Percentiles rank a stretch among this genome's conserved stretches.
Evolutionary conservation across 768 basidiomycete species (phyloP).

Genomic region (Trametes sanguinea): DNA sequence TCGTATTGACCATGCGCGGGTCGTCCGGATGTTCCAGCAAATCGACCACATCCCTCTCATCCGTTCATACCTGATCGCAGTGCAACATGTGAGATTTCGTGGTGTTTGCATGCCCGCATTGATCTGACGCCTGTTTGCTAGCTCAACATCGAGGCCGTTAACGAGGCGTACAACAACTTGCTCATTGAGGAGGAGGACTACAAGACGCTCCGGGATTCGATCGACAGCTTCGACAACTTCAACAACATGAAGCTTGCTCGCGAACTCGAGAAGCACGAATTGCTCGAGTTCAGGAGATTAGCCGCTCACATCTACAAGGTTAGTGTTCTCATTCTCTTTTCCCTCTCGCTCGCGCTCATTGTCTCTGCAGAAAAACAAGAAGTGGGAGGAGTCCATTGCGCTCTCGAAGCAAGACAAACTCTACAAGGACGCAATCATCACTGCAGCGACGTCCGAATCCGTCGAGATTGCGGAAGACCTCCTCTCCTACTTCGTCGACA

Average conservation of each 20-base stretch:
- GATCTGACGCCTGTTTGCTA: slow-evolving; percentile 34
- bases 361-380: slow-evolving; percentile 79
- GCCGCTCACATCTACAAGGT: slow-evolving; percentile 97
- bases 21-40: slow-evolving; percentile 93
- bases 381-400: slow-evolving; percentile 96
- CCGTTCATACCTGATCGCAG: slow-evolving; percentile 94
- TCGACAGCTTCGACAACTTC: slow-evolving; percentile 98
- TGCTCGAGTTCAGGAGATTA: slow-evolving; percentile 92
- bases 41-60: slow-evolving; percentile 96
- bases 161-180: slow-evolving; percentile 97
- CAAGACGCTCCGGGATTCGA: slow-evolving; percentile 95
- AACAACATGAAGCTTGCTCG: slow-evolving; percentile 86
- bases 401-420: slow-evolving; percentile 95
- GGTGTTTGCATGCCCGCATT: not conserved
- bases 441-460: slow-evolving; percentile 81
- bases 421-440: slow-evolving; percentile 95
- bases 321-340: slow-evolving; percentile 13
- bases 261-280: slow-evolving; percentile 84
- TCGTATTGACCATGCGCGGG: slow-evolving; percentile 92
- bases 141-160: slow-evolving; percentile 96
- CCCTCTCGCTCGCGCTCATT: not conserved
- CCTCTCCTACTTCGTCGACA: slow-evolving; percentile 94
- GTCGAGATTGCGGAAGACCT: slow-evolving; percentile 94
- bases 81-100: slow-evolving; percentile 75
- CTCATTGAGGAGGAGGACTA: slow-evolving; percentile 99